These are phyloP conservation scores for Hyaloscypha hepaticicola DNA, from an alignment of 495 filamentous ascomycete species.

Conservation along the genomic window DNA sequence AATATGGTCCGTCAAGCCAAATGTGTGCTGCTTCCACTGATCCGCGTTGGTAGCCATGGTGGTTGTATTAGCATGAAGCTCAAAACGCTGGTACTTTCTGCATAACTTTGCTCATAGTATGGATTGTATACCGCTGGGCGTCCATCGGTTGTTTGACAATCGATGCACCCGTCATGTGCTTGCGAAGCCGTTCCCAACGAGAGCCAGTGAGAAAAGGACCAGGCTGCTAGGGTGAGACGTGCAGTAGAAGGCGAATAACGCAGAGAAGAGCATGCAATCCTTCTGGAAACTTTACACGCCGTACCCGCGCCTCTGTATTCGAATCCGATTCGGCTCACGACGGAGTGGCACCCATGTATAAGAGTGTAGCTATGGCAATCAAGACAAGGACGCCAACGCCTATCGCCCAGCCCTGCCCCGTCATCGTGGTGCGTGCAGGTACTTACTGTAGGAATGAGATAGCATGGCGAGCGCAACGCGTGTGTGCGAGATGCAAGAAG, in stretches of 20 bases:
- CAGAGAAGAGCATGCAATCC: background rate
- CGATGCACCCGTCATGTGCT: background rate
- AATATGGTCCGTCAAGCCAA: conserved; percentile 21
- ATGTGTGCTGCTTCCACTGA: background rate
- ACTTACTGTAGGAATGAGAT: too few relatives aligned
- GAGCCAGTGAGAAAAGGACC: background rate
- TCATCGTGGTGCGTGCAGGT: background rate
- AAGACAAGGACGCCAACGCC: background rate
- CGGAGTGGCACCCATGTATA: background rate
- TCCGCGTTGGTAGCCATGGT: background rate
- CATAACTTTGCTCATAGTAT: conserved; percentile 3
- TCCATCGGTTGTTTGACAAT: conserved; percentile 13
- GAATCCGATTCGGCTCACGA: background rate
- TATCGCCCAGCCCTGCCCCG: background rate
- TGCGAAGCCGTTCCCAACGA: background rate
- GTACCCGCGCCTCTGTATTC: background rate
- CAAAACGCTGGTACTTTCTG: background rate
- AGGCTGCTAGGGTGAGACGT: background rate
- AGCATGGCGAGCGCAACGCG: background rate
- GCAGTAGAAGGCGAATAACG: background rate
- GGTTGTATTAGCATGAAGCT: background rate
- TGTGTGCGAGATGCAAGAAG: background rate
- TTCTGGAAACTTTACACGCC: background rate
- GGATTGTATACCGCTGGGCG: conserved; percentile 1
- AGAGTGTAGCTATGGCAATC: background rate